phyloP scores from a whole-genome alignment of 768 basidiomycete genomes.

The Hygrophoropsis aurantiaca region DNA sequence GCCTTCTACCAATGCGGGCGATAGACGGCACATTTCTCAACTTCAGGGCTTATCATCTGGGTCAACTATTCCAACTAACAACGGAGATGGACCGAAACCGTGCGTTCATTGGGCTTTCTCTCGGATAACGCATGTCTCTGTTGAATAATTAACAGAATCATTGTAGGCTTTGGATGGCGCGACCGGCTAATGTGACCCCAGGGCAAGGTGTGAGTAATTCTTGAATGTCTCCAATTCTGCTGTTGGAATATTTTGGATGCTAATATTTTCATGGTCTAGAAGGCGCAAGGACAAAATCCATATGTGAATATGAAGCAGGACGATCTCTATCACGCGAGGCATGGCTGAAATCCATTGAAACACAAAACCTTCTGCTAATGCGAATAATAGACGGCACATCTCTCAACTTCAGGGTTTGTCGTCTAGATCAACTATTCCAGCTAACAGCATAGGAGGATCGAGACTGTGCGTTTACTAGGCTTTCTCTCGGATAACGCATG shows the following conservation, averaged over 20 bases:
- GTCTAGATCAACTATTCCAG: constrained; percentile 5
- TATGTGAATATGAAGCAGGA: constrained; percentile 17
- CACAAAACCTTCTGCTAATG: too few relatives aligned
- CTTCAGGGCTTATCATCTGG: constrained; percentile 8
- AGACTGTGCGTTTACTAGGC: constrained; percentile 4
- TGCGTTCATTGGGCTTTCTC: constrained; percentile 6
- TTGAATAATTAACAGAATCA: too few relatives aligned
- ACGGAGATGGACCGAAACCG: constrained; percentile 31
- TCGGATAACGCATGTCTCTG: too few relatives aligned
- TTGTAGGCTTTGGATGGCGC: too few relatives aligned
- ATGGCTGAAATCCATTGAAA: constrained; percentile 23
- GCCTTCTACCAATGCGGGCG: neutral
- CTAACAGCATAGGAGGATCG: constrained; percentile 32
- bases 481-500: too few relatives aligned
- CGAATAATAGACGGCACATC: constrained; percentile 10
- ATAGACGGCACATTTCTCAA: constrained; percentile 11
- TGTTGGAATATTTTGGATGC: too few relatives aligned
- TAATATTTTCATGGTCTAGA: too few relatives aligned
- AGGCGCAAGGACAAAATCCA: constrained; percentile 2
- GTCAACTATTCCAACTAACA: constrained; percentile 13
- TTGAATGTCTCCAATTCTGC: too few relatives aligned
- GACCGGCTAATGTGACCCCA: too few relatives aligned
- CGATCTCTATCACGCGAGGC: neutral
- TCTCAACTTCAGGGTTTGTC: constrained; percentile 8
- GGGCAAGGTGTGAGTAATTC: neutral